Base-by-base conservation (phyloP, 441 rosid genomes). In the Adansonia rubrostipa region DNA sequence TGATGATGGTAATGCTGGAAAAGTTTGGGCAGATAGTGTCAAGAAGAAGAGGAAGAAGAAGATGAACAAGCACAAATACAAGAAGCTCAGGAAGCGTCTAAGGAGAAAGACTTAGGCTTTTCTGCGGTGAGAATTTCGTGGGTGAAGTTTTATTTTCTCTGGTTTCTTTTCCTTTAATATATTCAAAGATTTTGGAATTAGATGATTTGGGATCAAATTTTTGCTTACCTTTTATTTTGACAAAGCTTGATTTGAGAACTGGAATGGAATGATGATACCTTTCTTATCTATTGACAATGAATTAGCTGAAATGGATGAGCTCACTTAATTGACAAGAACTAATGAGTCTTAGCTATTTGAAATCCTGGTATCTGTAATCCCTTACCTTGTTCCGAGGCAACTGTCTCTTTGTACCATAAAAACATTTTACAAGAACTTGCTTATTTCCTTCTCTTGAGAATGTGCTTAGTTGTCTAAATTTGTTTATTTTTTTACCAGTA, bases 21-120 rank as follows among this genome's bases (percentile, higher is more conserved):
- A 85, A 53, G 51, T 90, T 78, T 83, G 93, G 84, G 92, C 93
- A 0, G 97, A 92, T 80, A 92, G 96, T 71, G 96, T 92, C 86
- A 94, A 92, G 91, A 94, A 94, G 90, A 94, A 92, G 89, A 86
- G 98, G 87, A 92, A 94, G 96, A 92, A 87, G 92, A 94, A 91
- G 91, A 94, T 91, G 97, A 94, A 94, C 77, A 92, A 94, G 87
- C 97, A 94, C 77, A 94, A 91, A 89, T 91, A 88, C 68, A 87
- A 87, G 88, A 94, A 94, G 87, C 92, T 92, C 77, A 89, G 89
- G 88, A 94, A 94, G 87, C 81, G 84, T 58, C 89, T 88, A 13
- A 83, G 94, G 75, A 80, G 89, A 73, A 84, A 85, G 19, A 69
- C 73, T 13, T 64, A 64, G 33, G 58, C 2, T 69, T 73, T 58